Base-by-base conservation (phyloP, 345 rosid genomes). In the Luvunga scandens region DNA sequence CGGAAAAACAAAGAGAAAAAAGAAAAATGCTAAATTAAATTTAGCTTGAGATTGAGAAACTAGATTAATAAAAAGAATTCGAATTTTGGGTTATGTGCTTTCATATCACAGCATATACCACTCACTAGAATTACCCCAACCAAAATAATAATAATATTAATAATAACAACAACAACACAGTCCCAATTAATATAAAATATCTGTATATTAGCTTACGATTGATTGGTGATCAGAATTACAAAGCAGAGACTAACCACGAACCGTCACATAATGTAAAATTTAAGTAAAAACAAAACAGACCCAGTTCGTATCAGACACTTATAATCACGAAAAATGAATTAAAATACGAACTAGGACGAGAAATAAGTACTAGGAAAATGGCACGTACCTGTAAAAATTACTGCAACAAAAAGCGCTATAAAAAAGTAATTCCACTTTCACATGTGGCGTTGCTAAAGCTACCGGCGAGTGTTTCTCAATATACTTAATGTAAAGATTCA, bases 401-500 rank as follows among this genome's bases (percentile, higher is more conserved):
- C 70, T 65, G 60, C 70, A 45, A 21, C 22, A 75, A 25, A 57
- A 45, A 45, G 12, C 28, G 30, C 63, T 36, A 8, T 18, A 53
- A 9, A 24, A 30, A 66, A 77, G 65, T 24, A 27, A 66, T 66
- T 76, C 63, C 19, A 66, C 48, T 24, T 36, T 76, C 56, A 75
- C 60, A 77, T 27, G 73, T 19, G 50, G 79, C 27, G 50, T 28
- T 57, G 67, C 57, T 36, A 27, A 38, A 66, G 67, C 53, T 60
- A 31, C 31, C 33, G 6, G 48, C 62, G 65, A 75, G 33, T 64
- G 27, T 45, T 45, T 45, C 50, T 45, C 14, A 45, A 13, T 13
- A 12, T 13, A 45, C 50, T 45, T 45, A 3, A 45, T 13, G 18
- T 3, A 33, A 57, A 57, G 7, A 72, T 14, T 19, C 1, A 60